Percentiles rank a stretch among this genome's conserved stretches.
These are phyloP conservation scores for Pythium aphanidermatum DNA, from an alignment of 352 stramenopile species.

Conservation along the genomic window DNA sequence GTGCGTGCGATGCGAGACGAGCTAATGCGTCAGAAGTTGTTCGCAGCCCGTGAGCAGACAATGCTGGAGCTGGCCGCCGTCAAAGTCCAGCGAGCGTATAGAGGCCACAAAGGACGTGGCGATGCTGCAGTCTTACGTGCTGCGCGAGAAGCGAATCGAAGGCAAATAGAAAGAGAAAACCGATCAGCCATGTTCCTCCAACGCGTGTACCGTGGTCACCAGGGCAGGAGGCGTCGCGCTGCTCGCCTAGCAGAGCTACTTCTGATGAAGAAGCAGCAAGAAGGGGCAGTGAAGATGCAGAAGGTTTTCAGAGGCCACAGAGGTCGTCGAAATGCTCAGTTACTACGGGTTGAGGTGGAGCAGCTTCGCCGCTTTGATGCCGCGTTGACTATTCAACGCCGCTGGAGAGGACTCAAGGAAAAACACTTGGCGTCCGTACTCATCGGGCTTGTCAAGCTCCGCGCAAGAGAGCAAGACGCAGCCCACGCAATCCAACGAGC, in stretches of 20 bases:
- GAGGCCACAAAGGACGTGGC: constrained; percentile 47
- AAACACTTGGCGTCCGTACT: constrained; percentile 72
- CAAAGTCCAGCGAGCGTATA: constrained; percentile 68
- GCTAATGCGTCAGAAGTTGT: constrained; percentile 32
- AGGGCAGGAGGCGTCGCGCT: constrained; percentile 38
- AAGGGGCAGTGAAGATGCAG: constrained; percentile 56
- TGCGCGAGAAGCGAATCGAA: constrained; percentile 34
- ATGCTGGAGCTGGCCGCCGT: constrained; percentile 57
- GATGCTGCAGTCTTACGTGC: constrained; percentile 45
- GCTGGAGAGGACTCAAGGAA: constrained; percentile 69
- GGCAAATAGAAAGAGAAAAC: constrained; percentile 38
- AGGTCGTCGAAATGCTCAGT: constrained; percentile 31
- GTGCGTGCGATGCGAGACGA: constrained; percentile 41
- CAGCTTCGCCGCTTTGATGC: constrained; percentile 41
- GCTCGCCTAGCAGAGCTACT: constrained; percentile 45
- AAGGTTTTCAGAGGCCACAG: constrained; percentile 61
- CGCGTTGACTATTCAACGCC: constrained; percentile 63
- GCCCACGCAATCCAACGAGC: constrained; percentile 50
- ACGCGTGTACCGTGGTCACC: constrained; percentile 65
- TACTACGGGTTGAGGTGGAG: constrained; percentile 33
- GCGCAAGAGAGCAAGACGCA: constrained; percentile 46
- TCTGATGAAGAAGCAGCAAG: constrained; percentile 35
- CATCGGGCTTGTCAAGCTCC: constrained; percentile 61
- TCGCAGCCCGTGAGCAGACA: constrained; percentile 41
- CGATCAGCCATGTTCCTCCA: constrained; percentile 56